phyloP scores from a whole-genome alignment of 2,329 filamentous ascomycete species.

The Pseudocercospora pini-densiflorae region DNA sequence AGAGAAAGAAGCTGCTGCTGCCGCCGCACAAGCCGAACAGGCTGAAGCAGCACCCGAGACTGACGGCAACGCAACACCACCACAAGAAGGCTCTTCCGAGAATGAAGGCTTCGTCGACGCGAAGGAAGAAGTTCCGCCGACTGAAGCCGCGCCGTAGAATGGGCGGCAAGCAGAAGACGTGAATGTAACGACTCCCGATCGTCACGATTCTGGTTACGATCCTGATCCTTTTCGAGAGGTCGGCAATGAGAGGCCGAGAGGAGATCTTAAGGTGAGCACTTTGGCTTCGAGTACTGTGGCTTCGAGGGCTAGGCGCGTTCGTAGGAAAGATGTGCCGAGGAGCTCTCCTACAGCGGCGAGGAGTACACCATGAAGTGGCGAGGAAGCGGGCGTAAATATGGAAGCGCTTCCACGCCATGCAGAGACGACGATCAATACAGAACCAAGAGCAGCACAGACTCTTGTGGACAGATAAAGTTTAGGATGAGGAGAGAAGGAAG shows the following conservation, averaged over 20 bases:
- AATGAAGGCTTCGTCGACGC: constrained; percentile 20
- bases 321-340: constrained; percentile 7
- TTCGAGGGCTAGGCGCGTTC: constrained; percentile 4
- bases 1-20: constrained; percentile 49
- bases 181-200: neutral
- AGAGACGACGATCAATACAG: neutral
- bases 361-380: neutral
- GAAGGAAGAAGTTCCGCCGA: constrained; percentile 7
- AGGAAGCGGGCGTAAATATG: no score
- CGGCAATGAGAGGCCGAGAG: neutral
- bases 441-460: neutral
- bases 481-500: neutral
- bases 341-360: neutral
- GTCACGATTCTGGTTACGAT: constrained; percentile 2
- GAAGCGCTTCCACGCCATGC: neutral
- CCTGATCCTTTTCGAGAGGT: neutral
- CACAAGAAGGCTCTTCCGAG: constrained; percentile 12
- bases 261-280: constrained; percentile 4
- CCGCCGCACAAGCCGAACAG: constrained; percentile 38
- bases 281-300: neutral
- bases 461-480: neutral
- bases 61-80: constrained; percentile 32
- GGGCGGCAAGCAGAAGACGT: constrained; percentile 1
- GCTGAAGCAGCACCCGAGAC: constrained; percentile 12
- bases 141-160: constrained; percentile 10